A percentile compares a stretch with the other conserved stretches of the same genome.
Evolutionary conservation across 2,329 filamentous ascomycete species (phyloP).

Genomic region (Reticulascus tulasneorum): DNA sequence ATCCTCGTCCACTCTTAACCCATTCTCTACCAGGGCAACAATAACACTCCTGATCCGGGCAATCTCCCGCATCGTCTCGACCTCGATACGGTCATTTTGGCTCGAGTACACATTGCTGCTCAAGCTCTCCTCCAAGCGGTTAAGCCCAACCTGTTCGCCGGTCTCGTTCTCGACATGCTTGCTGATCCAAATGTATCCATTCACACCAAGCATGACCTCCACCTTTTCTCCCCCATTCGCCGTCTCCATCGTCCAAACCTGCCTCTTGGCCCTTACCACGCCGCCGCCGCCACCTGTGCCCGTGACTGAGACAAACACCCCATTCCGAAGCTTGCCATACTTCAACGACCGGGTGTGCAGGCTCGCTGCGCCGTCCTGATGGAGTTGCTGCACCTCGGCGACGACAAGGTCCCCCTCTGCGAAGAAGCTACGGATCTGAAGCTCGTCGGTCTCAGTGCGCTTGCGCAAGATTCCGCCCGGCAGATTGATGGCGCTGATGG

Average conservation of each 20-base stretch:
- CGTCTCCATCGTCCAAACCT: slow-evolving; percentile 77
- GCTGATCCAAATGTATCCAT: slow-evolving; percentile 94
- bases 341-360: slow-evolving; percentile 87
- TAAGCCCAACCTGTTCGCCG: slow-evolving; percentile 65
- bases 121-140: slow-evolving; percentile 81
- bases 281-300: slow-evolving; percentile 82
- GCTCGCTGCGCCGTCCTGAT: slow-evolving; percentile 78
- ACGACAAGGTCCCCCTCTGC: slow-evolving; percentile 90
- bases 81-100: slow-evolving; percentile 82
- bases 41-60: slow-evolving; percentile 78
- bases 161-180: slow-evolving; percentile 69
- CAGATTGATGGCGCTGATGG: slow-evolving; percentile 87
- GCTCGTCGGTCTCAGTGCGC: slow-evolving; percentile 90
- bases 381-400: slow-evolving; percentile 88
- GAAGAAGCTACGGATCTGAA: slow-evolving; percentile 97
- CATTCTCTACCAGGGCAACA: slow-evolving; percentile 74
- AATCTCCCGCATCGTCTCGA: slow-evolving; percentile 81
- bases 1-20: slow-evolving; percentile 84
- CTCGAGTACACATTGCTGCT: slow-evolving; percentile 87
- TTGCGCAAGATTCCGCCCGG: slow-evolving; percentile 89
- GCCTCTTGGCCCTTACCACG: slow-evolving; percentile 77
- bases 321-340: slow-evolving; percentile 94
- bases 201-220: slow-evolving; percentile 87
- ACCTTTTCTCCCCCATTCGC: slow-evolving; percentile 59
- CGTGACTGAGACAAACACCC: slow-evolving; percentile 77